These are phyloP conservation scores for Straminergon stramineum DNA, from an alignment of 225 moss, liverwort and hornwort species.

Conservation along the genomic window DNA sequence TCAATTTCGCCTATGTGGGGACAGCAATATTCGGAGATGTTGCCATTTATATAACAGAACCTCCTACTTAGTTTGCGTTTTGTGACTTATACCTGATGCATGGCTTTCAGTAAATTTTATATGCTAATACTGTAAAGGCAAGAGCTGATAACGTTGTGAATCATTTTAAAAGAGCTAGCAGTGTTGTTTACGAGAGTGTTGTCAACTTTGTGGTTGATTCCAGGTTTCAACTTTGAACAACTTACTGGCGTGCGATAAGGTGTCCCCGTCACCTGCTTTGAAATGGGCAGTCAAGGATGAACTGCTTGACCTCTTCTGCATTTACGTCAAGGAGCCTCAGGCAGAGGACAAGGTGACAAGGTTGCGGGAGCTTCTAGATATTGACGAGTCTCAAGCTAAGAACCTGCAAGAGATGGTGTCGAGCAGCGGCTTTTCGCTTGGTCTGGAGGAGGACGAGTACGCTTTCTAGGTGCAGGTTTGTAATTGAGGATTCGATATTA, in stretches of 20 bases:
- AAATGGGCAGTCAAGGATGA: conserved; percentile 86
- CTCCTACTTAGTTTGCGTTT: neutral
- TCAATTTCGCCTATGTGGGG: neutral
- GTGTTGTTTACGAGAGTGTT: neutral
- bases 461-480: conserved; percentile 29
- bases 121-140: neutral
- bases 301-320: conserved; percentile 86
- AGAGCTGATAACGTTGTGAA: neutral
- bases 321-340: conserved; percentile 66
- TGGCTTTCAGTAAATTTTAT: neutral
- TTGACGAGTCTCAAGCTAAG: conserved; percentile 72
- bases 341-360: conserved; percentile 41
- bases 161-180: neutral
- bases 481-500: neutral
- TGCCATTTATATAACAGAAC: neutral
- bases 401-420: conserved; percentile 73
- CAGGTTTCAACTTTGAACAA: conserved; percentile 84
- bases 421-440: conserved; percentile 76
- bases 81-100: neutral
- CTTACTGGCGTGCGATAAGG: conserved; percentile 87
- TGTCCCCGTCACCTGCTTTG: conserved; percentile 59
- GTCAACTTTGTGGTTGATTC: neutral
- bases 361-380: conserved; percentile 70
- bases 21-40: neutral
- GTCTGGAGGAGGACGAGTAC: conserved; percentile 85